Percentiles rank a stretch among this genome's conserved stretches.
These are phyloP conservation scores for Cenchrus americanus DNA, from an alignment of 176 grass and related monocot genomes.

Conservation along the genomic window DNA sequence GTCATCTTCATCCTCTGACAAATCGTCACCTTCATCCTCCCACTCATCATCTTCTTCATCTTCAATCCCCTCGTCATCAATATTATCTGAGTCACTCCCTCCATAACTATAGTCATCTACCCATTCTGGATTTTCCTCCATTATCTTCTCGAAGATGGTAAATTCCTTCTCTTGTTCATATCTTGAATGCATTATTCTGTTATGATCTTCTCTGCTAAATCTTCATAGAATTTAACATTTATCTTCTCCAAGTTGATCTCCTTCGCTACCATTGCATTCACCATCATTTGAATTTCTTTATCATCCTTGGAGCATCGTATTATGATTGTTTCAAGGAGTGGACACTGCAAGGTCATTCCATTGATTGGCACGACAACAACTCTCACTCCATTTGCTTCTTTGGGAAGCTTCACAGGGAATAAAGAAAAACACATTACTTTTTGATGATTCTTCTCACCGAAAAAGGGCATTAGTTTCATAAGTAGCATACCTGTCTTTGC, in stretches of 20 bases:
- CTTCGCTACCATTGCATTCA: neutral
- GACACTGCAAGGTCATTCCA: conserved; percentile 22
- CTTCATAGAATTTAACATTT: neutral
- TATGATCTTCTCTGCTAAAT: neutral
- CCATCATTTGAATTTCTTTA: conserved; percentile 3
- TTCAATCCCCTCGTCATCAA: neutral
- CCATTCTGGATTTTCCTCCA: neutral
- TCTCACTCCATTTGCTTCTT: neutral
- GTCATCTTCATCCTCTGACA: neutral
- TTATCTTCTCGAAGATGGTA: neutral
- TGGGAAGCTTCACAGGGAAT: neutral
- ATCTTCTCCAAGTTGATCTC: conserved; percentile 2
- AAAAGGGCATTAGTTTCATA: neutral
- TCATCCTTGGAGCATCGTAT: conserved; percentile 24
- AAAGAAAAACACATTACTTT: neutral
- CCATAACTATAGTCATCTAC: neutral
- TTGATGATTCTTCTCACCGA: neutral
- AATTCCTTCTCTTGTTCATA: neutral
- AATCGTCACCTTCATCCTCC: conserved; percentile 9
- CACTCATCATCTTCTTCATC: neutral
- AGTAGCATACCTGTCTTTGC: conserved; percentile 5
- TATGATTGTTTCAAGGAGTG: conserved; percentile 29
- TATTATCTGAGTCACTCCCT: neutral
- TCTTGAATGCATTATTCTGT: neutral
- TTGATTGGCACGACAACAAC: conserved; percentile 1